These are phyloP conservation scores for Aspergillus melleus DNA, from an alignment of 2,329 filamentous ascomycete species.

Conservation along the genomic window DNA sequence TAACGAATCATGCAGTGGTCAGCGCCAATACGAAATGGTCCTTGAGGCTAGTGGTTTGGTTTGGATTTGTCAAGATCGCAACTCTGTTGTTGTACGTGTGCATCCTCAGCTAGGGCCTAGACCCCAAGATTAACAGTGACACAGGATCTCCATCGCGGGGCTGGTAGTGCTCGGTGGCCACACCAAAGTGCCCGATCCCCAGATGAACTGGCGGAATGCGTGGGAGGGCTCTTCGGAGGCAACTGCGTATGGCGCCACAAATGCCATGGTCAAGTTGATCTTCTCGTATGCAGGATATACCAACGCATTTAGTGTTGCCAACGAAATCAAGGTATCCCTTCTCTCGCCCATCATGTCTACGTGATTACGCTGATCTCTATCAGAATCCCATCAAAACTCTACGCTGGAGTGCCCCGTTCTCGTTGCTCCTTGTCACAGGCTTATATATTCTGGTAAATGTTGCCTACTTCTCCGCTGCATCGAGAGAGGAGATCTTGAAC, in stretches of 20 bases:
- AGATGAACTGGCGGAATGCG: slow-evolving; percentile 56
- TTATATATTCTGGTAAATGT: slow-evolving; percentile 62
- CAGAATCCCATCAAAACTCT: slow-evolving; percentile 59
- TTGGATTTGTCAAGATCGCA: slow-evolving; percentile 61
- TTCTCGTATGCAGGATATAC: slow-evolving; percentile 60
- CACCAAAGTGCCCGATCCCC: slow-evolving; percentile 51
- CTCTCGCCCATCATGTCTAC: not conserved
- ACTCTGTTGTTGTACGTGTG: slow-evolving; percentile 58
- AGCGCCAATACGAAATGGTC: slow-evolving; percentile 60
- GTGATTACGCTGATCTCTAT: not conserved
- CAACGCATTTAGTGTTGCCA: slow-evolving; percentile 63
- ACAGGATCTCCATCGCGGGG: slow-evolving; percentile 57
- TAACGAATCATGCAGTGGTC: slow-evolving; percentile 36
- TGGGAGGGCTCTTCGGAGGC: slow-evolving; percentile 52
- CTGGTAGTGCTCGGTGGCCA: slow-evolving; percentile 63
- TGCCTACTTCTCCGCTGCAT: slow-evolving; percentile 60
- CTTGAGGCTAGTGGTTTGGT: slow-evolving; percentile 55
- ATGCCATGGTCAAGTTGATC: slow-evolving; percentile 59
- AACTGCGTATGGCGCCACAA: slow-evolving; percentile 52
- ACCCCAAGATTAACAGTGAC: not conserved
- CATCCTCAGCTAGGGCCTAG: slow-evolving; percentile 1
- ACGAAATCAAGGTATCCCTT: slow-evolving; percentile 54
- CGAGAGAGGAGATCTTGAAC: slow-evolving; percentile 53
- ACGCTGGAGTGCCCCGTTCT: slow-evolving; percentile 51
- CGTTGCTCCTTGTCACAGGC: slow-evolving; percentile 53